Conservation (phyloP, 768 basidiomycete species). For the Russula abietina region DNA sequence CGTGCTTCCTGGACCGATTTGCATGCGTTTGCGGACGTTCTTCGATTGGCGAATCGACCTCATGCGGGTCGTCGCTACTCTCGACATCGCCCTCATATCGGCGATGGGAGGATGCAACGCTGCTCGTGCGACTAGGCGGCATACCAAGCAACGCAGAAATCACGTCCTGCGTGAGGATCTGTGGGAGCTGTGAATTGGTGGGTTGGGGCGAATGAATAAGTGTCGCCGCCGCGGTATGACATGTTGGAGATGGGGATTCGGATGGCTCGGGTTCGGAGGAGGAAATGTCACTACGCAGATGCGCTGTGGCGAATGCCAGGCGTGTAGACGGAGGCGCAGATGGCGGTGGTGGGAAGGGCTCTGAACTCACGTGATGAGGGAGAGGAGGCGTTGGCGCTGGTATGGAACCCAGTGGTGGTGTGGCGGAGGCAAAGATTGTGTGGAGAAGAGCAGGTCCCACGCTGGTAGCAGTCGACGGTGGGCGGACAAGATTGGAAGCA, state of each 20-base stretch:
- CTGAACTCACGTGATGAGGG: slow-evolving; percentile 18
- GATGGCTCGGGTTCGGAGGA: slow-evolving; percentile 17
- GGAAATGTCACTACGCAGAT: slow-evolving; percentile 18
- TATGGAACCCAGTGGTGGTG: slow-evolving; percentile 24
- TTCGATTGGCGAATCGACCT: slow-evolving; percentile 25
- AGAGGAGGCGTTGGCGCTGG: slow-evolving; percentile 21
- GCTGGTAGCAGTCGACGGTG: slow-evolving; percentile 29
- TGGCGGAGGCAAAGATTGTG: slow-evolving; percentile 70
- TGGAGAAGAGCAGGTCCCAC: slow-evolving; percentile 56
- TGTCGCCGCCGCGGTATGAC: slow-evolving; percentile 19
- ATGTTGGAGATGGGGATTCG: slow-evolving; percentile 6
- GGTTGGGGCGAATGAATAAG: slow-evolving; percentile 54
- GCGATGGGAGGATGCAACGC: slow-evolving; percentile 31
- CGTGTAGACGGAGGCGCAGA: slow-evolving; percentile 24
- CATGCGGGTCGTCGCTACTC: slow-evolving; percentile 29
- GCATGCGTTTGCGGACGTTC: slow-evolving; percentile 17
- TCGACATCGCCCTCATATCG: slow-evolving; percentile 37
- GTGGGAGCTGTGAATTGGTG: slow-evolving; percentile 47
- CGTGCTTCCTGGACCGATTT: slow-evolving; percentile 8
- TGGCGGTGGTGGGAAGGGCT: slow-evolving; percentile 24
- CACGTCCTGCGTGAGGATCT: slow-evolving; percentile 67
- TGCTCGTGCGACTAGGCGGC: slow-evolving; percentile 34
- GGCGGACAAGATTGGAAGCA: slow-evolving; percentile 11
- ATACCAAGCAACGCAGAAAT: slow-evolving; percentile 60
- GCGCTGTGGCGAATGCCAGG: slow-evolving; percentile 26